These are phyloP conservation scores for Drechslerella coelobrocha DNA, from an alignment of 2,329 filamentous ascomycete genomes.

Conservation along the genomic window DNA sequence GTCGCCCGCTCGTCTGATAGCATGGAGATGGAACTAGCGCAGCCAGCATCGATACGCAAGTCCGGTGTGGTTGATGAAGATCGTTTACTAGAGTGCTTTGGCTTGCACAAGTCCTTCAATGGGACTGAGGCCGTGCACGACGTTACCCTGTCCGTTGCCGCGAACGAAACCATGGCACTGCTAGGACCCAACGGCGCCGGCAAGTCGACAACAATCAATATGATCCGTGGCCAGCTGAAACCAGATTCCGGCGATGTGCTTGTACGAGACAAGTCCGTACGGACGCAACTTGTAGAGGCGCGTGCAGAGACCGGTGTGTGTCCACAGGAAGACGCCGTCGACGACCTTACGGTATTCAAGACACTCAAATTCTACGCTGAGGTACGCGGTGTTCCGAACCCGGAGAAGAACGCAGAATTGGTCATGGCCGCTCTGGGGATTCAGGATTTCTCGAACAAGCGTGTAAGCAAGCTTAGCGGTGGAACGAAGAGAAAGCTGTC, in stretches of 20 bases:
- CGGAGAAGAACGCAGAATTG: conserved; percentile 54
- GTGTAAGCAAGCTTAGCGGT: conserved; percentile 55
- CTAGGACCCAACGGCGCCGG: conserved; percentile 93
- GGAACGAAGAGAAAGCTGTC: conserved; percentile 56
- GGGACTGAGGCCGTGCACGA: conserved; percentile 81
- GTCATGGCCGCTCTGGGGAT: conserved; percentile 56
- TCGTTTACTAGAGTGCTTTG: conserved; percentile 73
- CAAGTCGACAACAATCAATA: conserved; percentile 85
- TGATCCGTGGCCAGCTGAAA: conserved; percentile 86
- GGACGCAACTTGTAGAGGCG: conserved; percentile 47
- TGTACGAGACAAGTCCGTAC: conserved; percentile 50
- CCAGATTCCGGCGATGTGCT: conserved; percentile 79
- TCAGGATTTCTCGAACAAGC: conserved; percentile 52
- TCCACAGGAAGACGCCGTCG: conserved; percentile 57
- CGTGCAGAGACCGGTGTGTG: conserved; percentile 56
- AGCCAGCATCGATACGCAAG: neutral
- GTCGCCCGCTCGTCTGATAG: conserved; percentile 59
- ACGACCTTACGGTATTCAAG: conserved; percentile 56
- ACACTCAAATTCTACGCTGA: conserved; percentile 57
- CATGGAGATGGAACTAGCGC: conserved; percentile 58
- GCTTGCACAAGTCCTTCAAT: conserved; percentile 82
- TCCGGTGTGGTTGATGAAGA: conserved; percentile 60
- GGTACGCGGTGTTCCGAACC: conserved; percentile 56
- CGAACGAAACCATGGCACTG: conserved; percentile 84
- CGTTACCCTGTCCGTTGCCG: conserved; percentile 79